A percentile compares a stretch with the other conserved stretches of the same genome.
Conservation (phyloP, 306 rosid species). For the Boehmeria nivea region DNA sequence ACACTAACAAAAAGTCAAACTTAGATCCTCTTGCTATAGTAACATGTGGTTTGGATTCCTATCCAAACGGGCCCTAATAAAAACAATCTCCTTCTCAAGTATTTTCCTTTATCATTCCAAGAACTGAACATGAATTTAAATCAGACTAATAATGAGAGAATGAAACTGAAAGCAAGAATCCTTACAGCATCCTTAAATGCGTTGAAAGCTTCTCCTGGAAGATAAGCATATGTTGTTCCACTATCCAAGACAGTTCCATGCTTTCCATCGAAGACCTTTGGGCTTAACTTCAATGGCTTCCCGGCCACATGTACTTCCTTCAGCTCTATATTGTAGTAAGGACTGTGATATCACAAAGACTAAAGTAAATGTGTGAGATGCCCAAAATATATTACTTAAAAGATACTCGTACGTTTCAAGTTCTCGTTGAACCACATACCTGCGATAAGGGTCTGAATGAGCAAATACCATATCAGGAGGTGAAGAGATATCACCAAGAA, state of each 20-base stretch:
- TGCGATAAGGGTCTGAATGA: constrained; percentile 38
- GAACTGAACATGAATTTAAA: neutral
- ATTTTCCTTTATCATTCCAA: neutral
- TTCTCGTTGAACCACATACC: constrained; percentile 20
- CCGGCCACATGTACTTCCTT: constrained; percentile 45
- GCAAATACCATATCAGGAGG: constrained; percentile 47
- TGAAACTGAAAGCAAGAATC: neutral
- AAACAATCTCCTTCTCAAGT: too few species aligned
- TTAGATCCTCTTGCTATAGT: too few species aligned
- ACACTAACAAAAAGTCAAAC: too few species aligned
- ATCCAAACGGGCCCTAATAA: neutral
- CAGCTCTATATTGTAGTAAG: constrained; percentile 48
- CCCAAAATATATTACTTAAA: constrained; percentile 19
- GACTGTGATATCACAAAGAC: constrained; percentile 44
- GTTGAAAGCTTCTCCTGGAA: constrained; percentile 38
- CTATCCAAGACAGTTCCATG: constrained; percentile 53
- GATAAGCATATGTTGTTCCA: constrained; percentile 53
- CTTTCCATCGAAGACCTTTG: constrained; percentile 34
- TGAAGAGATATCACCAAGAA: constrained; percentile 40
- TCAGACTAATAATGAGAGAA: neutral
- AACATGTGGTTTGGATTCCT: too few species aligned
- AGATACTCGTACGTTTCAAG: neutral
- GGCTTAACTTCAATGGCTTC: constrained; percentile 36
- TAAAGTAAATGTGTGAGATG: constrained; percentile 35
- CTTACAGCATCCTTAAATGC: constrained; percentile 45